phyloP scores from a whole-genome alignment of 495 filamentous ascomycete genomes.

The Penicillium chermesinum region DNA sequence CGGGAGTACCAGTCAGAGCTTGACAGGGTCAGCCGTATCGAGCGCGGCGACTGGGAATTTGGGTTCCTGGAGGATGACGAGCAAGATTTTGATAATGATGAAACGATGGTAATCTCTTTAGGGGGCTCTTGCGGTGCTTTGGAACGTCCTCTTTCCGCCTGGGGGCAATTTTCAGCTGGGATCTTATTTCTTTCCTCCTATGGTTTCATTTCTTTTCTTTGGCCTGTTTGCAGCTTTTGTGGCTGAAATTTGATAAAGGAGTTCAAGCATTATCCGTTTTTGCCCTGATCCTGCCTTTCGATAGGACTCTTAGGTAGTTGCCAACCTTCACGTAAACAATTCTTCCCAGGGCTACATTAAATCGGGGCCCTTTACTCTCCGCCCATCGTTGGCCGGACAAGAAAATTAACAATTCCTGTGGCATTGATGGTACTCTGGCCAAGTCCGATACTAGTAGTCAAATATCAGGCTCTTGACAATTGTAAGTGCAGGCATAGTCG shows the following conservation, averaged over 20 bases:
- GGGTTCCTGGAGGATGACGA: constrained; percentile 35
- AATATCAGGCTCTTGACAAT: no score
- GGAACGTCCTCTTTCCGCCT: constrained; percentile 2
- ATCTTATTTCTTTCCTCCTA: not conserved
- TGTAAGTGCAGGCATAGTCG: no score
- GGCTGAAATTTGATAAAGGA: constrained; percentile 15
- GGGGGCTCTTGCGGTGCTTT: constrained; percentile 2
- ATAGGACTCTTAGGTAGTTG: not conserved
- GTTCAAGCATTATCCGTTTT: constrained; percentile 10
- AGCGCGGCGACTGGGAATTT: constrained; percentile 59
- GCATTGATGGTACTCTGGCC: no score
- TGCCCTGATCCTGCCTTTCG: not conserved
- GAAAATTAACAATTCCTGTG: no score
- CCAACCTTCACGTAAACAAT: not conserved
- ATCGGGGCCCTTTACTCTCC: no score
- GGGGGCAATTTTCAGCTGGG: not conserved
- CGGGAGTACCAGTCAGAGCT: constrained; percentile 82
- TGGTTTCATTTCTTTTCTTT: not conserved
- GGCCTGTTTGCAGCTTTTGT: constrained; percentile 5
- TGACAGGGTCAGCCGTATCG: constrained; percentile 64
- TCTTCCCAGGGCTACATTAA: no score
- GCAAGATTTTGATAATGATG: constrained; percentile 34
- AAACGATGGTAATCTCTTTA: constrained; percentile 41
- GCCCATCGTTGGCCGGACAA: no score
- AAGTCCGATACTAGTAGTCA: no score